Conservation (phyloP, 176 grass and related monocot genomes). For the Phoenix roebelenii region DNA sequence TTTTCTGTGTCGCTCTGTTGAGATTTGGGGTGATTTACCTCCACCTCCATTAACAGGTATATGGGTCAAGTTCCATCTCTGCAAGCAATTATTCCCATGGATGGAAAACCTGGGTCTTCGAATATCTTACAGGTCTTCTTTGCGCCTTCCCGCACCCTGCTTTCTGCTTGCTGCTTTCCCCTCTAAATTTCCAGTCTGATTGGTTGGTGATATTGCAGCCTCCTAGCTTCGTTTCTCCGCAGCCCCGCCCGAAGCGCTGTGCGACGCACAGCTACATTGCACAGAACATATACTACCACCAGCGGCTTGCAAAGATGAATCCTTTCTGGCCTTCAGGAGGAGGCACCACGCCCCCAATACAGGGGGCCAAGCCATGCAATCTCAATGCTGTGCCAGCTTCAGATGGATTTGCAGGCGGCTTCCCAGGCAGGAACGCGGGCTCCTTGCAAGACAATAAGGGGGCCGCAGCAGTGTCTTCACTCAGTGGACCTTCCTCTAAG, state of each 20-base stretch:
- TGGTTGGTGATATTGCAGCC: conserved; percentile 32
- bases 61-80: conserved; percentile 57
- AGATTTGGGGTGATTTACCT: too few species aligned
- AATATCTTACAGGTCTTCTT: conserved; percentile 47
- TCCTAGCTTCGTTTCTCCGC: conserved; percentile 31
- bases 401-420: neutral
- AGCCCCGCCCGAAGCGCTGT: conserved; percentile 61
- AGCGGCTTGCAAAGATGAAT: conserved; percentile 63
- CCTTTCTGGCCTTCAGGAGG: conserved; percentile 56
- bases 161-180: neutral
- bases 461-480: conserved; percentile 20
- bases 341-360: conserved; percentile 30
- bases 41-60: conserved; percentile 42
- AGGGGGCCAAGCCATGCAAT: conserved; percentile 58
- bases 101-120: conserved; percentile 47
- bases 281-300: conserved; percentile 58
- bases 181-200: neutral
- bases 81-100: conserved; percentile 59
- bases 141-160: too few species aligned
- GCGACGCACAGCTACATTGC: conserved; percentile 83
- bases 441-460: conserved; percentile 51
- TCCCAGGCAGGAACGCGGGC: conserved; percentile 26
- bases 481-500: conserved; percentile 36
- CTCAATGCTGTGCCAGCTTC: conserved; percentile 50
- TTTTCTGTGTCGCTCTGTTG: neutral